Percentiles rank a stretch among this genome's conserved stretches.
These are phyloP conservation scores for Trypanosoma cruzi DNA, from an alignment of 208 protist genomes.

Conservation along the genomic window DNA sequence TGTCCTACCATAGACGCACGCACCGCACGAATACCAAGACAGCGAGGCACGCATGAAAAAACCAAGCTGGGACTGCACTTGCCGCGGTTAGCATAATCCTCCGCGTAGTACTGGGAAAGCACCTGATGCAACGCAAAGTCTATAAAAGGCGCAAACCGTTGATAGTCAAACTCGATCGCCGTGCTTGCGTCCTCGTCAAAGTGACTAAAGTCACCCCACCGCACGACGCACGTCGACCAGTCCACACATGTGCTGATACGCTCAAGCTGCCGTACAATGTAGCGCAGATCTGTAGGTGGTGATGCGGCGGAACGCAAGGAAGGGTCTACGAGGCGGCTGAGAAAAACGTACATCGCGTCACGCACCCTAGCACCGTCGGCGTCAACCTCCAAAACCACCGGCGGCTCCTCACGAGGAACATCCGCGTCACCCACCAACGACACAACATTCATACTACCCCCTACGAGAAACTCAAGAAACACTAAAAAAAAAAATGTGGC, in stretches of 20 bases:
- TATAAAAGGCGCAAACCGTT: conserved; percentile 77
- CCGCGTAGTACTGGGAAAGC: conserved; percentile 79
- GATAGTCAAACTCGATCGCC: conserved; percentile 80
- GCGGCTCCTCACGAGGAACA: conserved; percentile 50
- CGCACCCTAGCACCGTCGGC: conserved; percentile 71
- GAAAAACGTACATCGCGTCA: conserved; percentile 78
- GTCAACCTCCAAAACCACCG: conserved; percentile 64
- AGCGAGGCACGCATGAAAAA: conserved; percentile 84
- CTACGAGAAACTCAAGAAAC: background rate
- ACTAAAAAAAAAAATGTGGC: conserved; percentile 1
- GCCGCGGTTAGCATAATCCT: conserved; percentile 81
- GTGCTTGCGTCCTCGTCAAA: conserved; percentile 77
- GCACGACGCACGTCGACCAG: conserved; percentile 87
- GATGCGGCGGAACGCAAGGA: conserved; percentile 23
- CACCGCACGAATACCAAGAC: conserved; percentile 94
- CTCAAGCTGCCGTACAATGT: conserved; percentile 73
- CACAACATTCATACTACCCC: conserved; percentile 44
- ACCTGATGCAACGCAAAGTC: conserved; percentile 77
- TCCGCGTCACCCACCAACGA: conserved; percentile 59
- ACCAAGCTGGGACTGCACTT: conserved; percentile 72
- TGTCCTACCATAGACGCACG: conserved; percentile 93
- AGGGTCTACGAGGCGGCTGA: conserved; percentile 78
- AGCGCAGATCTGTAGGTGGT: conserved; percentile 33
- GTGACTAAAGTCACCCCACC: conserved; percentile 67
- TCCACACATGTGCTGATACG: conserved; percentile 77